A percentile compares a stretch with the other conserved stretches of the same genome.
phyloP scores from a whole-genome alignment of 768 basidiomycete species.

The Amanita fuliginea region DNA sequence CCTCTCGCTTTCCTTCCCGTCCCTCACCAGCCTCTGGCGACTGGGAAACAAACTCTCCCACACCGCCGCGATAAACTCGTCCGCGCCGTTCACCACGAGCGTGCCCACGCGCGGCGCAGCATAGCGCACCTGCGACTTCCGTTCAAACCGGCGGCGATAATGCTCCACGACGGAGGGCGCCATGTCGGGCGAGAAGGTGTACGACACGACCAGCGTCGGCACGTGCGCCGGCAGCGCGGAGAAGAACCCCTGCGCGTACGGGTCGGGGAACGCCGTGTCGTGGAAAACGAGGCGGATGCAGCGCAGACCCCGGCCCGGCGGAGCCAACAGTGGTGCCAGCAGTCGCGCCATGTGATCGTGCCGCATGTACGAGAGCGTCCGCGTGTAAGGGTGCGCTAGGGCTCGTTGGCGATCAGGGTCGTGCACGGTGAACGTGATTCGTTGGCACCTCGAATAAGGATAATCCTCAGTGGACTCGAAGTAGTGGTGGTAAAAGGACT shows the following conservation, averaged over 20 bases:
- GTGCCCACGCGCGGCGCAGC: background rate
- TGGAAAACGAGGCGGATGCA: background rate
- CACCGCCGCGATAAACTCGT: background rate
- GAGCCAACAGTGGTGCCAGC: too few species aligned
- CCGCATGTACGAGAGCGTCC: background rate
- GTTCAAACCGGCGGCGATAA: background rate
- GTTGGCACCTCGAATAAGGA: slow-evolving; percentile 1
- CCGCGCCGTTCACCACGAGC: slow-evolving; percentile 1
- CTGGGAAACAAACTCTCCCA: slow-evolving; percentile 4
- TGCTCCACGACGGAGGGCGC: background rate
- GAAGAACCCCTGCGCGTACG: slow-evolving; percentile 1
- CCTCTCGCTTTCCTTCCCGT: background rate
- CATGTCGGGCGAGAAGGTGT: slow-evolving; percentile 1
- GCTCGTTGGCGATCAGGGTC: background rate
- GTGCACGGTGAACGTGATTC: slow-evolving; percentile 1
- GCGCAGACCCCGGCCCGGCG: too few species aligned
- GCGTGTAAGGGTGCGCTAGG: background rate
- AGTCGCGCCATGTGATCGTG: background rate
- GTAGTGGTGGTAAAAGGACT: background rate
- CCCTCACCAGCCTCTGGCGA: background rate
- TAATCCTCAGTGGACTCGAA: too few species aligned
- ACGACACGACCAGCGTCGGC: background rate
- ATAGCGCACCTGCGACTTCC: background rate
- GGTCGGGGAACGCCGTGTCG: background rate
- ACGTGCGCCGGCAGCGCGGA: background rate